These are phyloP conservation scores for Scytalidium sp. DNA, from an alignment of 2,329 filamentous ascomycete species.

Conservation along the genomic window DNA sequence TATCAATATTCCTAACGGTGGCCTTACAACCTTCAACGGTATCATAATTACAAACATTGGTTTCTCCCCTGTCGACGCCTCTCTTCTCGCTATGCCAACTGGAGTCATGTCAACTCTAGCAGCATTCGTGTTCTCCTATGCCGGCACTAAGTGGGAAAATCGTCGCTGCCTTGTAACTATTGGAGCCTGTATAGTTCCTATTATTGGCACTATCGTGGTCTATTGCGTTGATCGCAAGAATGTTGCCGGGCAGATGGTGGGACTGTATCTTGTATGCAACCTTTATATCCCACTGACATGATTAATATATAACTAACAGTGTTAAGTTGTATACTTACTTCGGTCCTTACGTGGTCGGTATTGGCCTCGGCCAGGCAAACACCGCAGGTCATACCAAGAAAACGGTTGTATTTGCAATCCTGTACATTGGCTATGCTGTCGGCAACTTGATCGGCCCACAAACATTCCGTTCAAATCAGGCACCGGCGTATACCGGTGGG, in stretches of 20 bases:
- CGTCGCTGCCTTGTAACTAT: conserved; percentile 28
- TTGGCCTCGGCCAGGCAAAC: conserved; percentile 39
- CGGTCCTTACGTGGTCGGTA: conserved; percentile 27
- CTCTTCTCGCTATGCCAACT: conserved; percentile 57
- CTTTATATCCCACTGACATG: no score
- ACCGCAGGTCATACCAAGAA: conserved; percentile 47
- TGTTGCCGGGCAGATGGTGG: conserved; percentile 35
- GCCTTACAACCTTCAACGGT: conserved; percentile 36
- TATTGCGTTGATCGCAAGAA: conserved; percentile 29
- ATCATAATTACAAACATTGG: conserved; percentile 33
- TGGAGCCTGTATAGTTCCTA: conserved; percentile 26
- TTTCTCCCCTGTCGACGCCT: conserved; percentile 28
- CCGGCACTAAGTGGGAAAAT: conserved; percentile 27
- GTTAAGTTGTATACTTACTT: conserved; percentile 31
- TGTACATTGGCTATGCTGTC: conserved; percentile 46
- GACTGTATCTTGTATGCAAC: conserved; percentile 33
- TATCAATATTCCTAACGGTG: conserved; percentile 33
- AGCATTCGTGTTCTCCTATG: conserved; percentile 27
- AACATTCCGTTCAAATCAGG: conserved; percentile 48
- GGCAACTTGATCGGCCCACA: conserved; percentile 55
- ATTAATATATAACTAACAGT: neutral
- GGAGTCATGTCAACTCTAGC: conserved; percentile 38
- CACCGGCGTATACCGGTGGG: conserved; percentile 46
- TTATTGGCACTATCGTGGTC: conserved; percentile 28
- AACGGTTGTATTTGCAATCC: conserved; percentile 42